Evolutionary conservation across 148 eudicot genomes (phyloP).

Genomic region (Selenicereus undatus): DNA sequence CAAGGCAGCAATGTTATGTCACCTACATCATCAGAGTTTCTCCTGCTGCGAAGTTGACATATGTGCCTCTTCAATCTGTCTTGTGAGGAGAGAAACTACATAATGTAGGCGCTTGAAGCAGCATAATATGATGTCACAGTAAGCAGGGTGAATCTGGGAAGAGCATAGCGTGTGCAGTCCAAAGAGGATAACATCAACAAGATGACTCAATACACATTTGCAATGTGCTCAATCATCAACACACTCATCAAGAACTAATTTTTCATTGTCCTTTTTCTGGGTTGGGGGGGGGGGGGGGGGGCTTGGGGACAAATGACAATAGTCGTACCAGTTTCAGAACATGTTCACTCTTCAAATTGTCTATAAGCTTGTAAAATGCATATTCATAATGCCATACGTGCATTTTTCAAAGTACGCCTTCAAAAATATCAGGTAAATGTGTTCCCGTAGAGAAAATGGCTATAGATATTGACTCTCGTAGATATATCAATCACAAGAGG

Average conservation of each 20-base stretch:
- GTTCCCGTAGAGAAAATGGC: neutral
- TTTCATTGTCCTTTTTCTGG: no score
- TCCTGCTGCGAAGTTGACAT: slow-evolving; percentile 44
- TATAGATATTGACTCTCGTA: no score
- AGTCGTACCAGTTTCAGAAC: neutral
- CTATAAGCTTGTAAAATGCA: neutral
- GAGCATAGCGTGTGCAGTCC: slow-evolving; percentile 51
- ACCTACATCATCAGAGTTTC: slow-evolving; percentile 39
- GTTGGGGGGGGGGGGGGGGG: no score
- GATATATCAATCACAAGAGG: neutral
- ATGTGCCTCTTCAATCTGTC: slow-evolving; percentile 68
- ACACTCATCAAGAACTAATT: neutral
- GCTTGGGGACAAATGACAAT: no score
- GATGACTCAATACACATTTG: neutral
- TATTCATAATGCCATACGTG: neutral
- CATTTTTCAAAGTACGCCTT: neutral
- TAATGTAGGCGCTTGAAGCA: slow-evolving; percentile 79
- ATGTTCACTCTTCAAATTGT: neutral
- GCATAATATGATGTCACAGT: slow-evolving; percentile 79
- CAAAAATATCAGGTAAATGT: neutral
- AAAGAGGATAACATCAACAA: neutral
- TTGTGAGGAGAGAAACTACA: slow-evolving; percentile 71
- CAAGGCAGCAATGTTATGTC: slow-evolving; percentile 17
- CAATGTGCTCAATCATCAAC: neutral
- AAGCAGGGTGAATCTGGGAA: slow-evolving; percentile 72